Evolutionary conservation across 2,329 filamentous ascomycete species (phyloP), one percentile per base, ranked within the genome.

Genomic region (Septoria petroselini): DNA sequence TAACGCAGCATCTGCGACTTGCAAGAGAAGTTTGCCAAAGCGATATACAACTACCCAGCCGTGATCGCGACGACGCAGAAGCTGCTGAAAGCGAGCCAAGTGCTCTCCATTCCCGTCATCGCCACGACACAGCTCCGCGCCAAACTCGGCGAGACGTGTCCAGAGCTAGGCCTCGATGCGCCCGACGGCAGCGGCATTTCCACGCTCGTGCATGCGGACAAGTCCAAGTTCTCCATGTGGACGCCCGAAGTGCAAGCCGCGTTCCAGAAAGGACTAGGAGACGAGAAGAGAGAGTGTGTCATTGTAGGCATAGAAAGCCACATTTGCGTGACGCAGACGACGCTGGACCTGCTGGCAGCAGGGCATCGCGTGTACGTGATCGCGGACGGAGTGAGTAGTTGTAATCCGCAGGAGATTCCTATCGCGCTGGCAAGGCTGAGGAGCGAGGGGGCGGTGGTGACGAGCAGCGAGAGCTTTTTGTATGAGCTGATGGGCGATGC

Each of bases 241-340:
- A 82, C 86, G 1, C 85, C 88, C 0, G 76, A 84, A 31, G 73
- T 95, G 35, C 72, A 76, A 19, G 60, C 71, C 3, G 70, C 67
- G 9, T 68, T 76, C 47, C n/a, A 41, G n/a, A 58, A 68, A 41
- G 63, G 63, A 17, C 64, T 74, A 30, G 66, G 71, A 4, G 47
- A 57, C n/a, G 62, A 70, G 54, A 66, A 71, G 55, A 72, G 80
- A 17, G 79, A 84, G 61, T 79, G 89, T 45, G 85, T 88, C 48
- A 82, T 97, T 55, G 85, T 95, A 12, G 91, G 91, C 30, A 95
- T 97, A 66, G 91, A 97, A 72, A 81, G 82, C 33, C 91, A 97
- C 71, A 93, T 97, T 67, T 97, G 91, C 75, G 83, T 97, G 23
- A 91, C 88, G 53, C 91, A 97, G 76, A 96, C 91, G 34, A 82